Percentiles rank a stretch among this genome's conserved stretches.
These are phyloP conservation scores for Akanthomyces dipterigenus DNA, from an alignment of 2,329 filamentous ascomycete genomes.

Conservation along the genomic window DNA sequence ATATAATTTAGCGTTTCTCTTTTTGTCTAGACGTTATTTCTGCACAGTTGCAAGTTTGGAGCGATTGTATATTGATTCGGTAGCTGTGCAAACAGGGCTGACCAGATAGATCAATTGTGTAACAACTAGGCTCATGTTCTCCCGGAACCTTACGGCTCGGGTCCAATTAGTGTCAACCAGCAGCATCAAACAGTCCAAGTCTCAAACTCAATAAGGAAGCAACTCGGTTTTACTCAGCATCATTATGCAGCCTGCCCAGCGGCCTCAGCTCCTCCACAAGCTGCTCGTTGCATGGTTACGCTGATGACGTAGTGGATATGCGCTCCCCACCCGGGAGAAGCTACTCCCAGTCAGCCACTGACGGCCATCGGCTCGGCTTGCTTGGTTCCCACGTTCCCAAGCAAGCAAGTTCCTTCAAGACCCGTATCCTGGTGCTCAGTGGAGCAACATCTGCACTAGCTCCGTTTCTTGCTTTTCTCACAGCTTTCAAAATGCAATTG, in stretches of 20 bases:
- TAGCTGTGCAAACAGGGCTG: not conserved
- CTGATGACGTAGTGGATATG: constrained; percentile 4
- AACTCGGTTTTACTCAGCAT: no score
- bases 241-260: not conserved
- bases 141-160: not conserved
- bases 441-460: not conserved
- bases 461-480: no score
- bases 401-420: no score
- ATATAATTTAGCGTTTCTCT: not conserved
- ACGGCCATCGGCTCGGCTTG: not conserved
- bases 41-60: not conserved
- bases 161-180: not conserved
- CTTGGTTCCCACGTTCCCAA: no score
- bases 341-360: not conserved
- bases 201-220: no score
- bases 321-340: not conserved
- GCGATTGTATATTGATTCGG: no score
- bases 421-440: not conserved
- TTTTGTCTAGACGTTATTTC: not conserved
- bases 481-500: no score
- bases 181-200: no score
- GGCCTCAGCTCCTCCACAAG: no score
- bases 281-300: not conserved
- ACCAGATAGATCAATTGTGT: not conserved
- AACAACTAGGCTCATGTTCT: no score